Evolutionary conservation across 306 rosid genomes (phyloP).

Genomic region (Cicer yamashitae): DNA sequence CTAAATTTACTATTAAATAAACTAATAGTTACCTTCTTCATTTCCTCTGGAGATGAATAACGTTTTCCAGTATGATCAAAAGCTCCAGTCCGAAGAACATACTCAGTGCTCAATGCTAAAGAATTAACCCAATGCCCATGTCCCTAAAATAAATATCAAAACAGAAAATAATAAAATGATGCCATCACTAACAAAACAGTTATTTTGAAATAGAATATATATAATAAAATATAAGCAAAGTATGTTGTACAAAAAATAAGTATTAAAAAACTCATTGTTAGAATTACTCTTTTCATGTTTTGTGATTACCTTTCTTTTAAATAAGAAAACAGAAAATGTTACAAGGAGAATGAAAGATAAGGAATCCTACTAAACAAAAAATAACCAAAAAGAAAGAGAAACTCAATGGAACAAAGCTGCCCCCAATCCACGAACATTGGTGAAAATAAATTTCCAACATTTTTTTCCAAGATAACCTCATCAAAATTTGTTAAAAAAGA

Average conservation of each 20-base stretch:
- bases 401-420: neutral
- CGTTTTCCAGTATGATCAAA: slow-evolving; percentile 92
- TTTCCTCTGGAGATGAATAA: slow-evolving; percentile 79
- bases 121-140: slow-evolving; percentile 98
- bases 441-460: neutral
- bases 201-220: neutral
- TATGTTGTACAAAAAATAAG: slow-evolving; percentile 12
- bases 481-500: neutral
- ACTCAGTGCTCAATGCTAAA: slow-evolving; percentile 94
- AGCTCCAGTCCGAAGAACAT: slow-evolving; percentile 94
- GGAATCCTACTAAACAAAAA: neutral
- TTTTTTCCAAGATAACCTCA: neutral
- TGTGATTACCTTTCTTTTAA: no score
- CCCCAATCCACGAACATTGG: neutral
- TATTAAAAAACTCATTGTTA: neutral
- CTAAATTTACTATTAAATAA: slow-evolving; percentile 19
- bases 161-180: slow-evolving; percentile 2
- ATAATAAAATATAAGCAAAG: neutral
- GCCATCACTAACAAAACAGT: slow-evolving; percentile 15
- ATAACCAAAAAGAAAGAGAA: slow-evolving; percentile 13
- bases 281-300: slow-evolving; percentile 14
- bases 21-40: slow-evolving; percentile 68
- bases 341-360: slow-evolving; percentile 2
- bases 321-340: neutral
- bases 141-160: slow-evolving; percentile 66